Base-by-base conservation (phyloP, 1,139 yeast species). In the Torulaspora globosa region DNA sequence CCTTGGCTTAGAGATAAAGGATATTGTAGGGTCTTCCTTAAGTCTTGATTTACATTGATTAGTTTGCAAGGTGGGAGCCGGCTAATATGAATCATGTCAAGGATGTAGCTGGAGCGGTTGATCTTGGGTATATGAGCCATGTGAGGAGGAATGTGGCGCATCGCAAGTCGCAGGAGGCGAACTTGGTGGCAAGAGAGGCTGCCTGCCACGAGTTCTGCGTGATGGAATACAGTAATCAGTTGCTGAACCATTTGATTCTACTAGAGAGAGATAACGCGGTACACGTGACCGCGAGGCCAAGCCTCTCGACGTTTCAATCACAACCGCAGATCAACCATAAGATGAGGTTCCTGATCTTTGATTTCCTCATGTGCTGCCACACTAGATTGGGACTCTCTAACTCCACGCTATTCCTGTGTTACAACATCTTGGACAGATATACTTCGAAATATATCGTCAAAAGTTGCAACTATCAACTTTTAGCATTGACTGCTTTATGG, bases 381-480 rank as follows among this genome's bases (percentile, higher is more conserved):
- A 71, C 82, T 9, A 80, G 89, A 43, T 77, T 90, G 58, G 81
- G 78, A 51, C 73, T 92, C 47, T 84, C 82, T 47, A 82, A 89
- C 2, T 83, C 87, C 47, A 89, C 97, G 1, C 72, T 90, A 45
- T 87, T 85, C 58, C 73, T 86, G 48, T 83, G 95, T 43, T 78
- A 89, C 67, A 85, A 83, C 65, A 81, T 92, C 55, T 77, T 90
- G 47, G 97, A 92, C 67, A 79, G 97, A 52, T 92, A 92, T 70
- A 83, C 95, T 63, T 84, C 97, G 28, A 81, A 81, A 57, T 78
- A 96, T 56, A 82, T 88, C 36, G 95, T 90, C 32, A 86, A 85
- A 69, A 86, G 86, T 38, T 51, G 57, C 16, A 56, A 61, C 26
- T 82, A 79, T 62, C 87, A 83, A 60, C 68, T 84, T 51, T 69